Percentiles rank a stretch among this genome's conserved stretches.
These are phyloP conservation scores for Mariannaea sp. DNA, from an alignment of 2,329 filamentous ascomycete genomes.

Conservation along the genomic window DNA sequence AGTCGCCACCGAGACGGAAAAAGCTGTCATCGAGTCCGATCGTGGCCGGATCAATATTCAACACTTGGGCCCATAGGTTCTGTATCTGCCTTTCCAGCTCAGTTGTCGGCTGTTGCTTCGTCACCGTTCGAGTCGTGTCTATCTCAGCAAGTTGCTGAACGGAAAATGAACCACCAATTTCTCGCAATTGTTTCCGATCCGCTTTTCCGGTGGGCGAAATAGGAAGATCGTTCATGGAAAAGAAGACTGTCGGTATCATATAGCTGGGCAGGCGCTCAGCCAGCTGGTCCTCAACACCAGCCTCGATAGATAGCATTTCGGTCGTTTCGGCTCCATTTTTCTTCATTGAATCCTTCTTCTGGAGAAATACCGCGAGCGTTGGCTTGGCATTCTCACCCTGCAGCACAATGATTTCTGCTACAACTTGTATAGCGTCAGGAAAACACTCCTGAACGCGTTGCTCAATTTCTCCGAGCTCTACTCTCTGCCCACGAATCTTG, in stretches of 20 bases:
- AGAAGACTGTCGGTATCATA: conserved; percentile 14
- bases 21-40: conserved; percentile 42
- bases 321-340: not conserved
- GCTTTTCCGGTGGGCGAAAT: not conserved
- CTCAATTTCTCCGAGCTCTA: conserved; percentile 50
- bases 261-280: conserved; percentile 1
- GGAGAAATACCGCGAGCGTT: conserved; percentile 6
- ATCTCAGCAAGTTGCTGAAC: not conserved
- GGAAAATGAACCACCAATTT: not conserved
- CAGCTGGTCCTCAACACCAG: not conserved
- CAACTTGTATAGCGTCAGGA: not conserved
- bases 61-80: not conserved
- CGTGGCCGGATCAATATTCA: not conserved
- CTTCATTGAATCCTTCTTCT: not conserved
- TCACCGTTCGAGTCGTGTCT: not conserved
- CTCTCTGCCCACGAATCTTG: conserved; percentile 60
- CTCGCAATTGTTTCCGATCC: not conserved
- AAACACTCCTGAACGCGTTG: not conserved
- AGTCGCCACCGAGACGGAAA: conserved; percentile 38
- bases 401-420: conserved; percentile 1
- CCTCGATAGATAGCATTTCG: not conserved
- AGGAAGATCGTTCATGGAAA: not conserved
- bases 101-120: not conserved
- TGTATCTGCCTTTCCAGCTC: not conserved
- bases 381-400: not conserved